Conservation (phyloP, 2,329 filamentous ascomycete species). For the Fusarium paranaense region DNA sequence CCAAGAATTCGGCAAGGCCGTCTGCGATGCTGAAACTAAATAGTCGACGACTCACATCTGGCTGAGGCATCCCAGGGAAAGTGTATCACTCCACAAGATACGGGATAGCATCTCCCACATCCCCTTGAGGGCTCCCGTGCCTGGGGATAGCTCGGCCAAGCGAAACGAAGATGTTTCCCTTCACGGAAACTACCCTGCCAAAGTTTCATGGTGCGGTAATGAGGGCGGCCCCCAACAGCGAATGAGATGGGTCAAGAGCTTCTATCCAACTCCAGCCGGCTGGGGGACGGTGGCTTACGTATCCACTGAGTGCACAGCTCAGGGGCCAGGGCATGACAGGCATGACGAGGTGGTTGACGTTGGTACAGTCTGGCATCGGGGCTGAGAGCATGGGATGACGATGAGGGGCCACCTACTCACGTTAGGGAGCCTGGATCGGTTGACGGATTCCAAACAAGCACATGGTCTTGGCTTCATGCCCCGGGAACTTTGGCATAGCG, state of each 20-base stretch:
- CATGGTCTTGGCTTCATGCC: constrained; percentile 13
- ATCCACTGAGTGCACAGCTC: constrained; percentile 36
- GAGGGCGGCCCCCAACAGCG: constrained; percentile 31
- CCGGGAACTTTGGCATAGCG: constrained; percentile 38
- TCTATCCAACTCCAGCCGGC: constrained; percentile 21
- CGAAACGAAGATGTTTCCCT: constrained; percentile 23
- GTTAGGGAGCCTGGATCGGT: constrained; percentile 14
- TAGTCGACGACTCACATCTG: constrained; percentile 23
- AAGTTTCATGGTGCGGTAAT: constrained; percentile 38
- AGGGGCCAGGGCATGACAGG: constrained; percentile 22
- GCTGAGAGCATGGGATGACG: constrained; percentile 11
- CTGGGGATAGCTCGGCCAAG: constrained; percentile 11
- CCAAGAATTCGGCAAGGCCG: constrained; percentile 22
- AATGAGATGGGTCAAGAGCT: constrained; percentile 31
- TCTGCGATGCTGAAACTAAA: constrained; percentile 35
- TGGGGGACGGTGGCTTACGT: constrained; percentile 37
- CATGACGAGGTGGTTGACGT: constrained; percentile 27
- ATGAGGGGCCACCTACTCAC: constrained; percentile 13
- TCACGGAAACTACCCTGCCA: constrained; percentile 30
- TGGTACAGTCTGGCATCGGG: constrained; percentile 15
- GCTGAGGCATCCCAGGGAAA: constrained; percentile 33
- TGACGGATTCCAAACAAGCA: constrained; percentile 17
- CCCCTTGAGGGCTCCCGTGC: constrained; percentile 10
- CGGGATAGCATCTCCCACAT: constrained; percentile 27
- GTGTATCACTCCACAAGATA: constrained; percentile 39